Evolutionary conservation across 2,329 filamentous ascomycete genomes (phyloP).

Genomic region (Monosporascus cannonballus): DNA sequence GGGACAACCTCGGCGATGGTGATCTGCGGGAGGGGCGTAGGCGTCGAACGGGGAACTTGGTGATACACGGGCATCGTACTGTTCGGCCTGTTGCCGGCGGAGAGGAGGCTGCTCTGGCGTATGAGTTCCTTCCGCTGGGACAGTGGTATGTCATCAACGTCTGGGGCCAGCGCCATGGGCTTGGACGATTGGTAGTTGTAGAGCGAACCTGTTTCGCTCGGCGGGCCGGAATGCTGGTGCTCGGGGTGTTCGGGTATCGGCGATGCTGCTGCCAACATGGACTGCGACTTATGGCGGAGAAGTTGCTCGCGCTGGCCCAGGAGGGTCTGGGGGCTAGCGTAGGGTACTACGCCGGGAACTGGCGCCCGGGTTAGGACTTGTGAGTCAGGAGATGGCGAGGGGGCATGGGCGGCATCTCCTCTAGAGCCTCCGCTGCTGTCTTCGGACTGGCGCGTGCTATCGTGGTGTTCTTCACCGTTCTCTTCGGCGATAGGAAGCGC

Average conservation of each 20-base stretch:
- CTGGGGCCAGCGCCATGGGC: conserved; percentile 28
- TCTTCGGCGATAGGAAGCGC: conserved; percentile 41
- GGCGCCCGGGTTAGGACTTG: conserved; percentile 18
- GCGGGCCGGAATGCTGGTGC: conserved; percentile 13
- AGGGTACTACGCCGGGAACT: conserved; percentile 42
- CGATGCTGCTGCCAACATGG: conserved; percentile 26
- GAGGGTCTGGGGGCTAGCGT: conserved; percentile 47
- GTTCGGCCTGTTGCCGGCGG: conserved; percentile 8
- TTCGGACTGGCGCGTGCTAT: conserved; percentile 14
- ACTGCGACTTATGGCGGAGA: conserved; percentile 45
- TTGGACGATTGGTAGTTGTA: conserved; percentile 25
- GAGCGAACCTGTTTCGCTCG: conserved; percentile 37
- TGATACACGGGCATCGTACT: conserved; percentile 7
- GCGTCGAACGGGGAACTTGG: conserved; percentile 5
- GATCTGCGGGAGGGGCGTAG: conserved; percentile 11
- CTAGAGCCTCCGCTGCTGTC: conserved; percentile 7
- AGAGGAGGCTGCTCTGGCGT: conserved; percentile 42
- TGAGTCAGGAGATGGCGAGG: conserved; percentile 10
- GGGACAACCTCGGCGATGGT: conserved; percentile 29
- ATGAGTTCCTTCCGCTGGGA: conserved; percentile 60
- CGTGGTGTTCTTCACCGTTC: conserved; percentile 12
- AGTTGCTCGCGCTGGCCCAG: conserved; percentile 50
- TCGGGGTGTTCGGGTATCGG: conserved; percentile 19
- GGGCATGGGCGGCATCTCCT: background rate
- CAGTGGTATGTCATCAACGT: conserved; percentile 65